These are phyloP conservation scores for Ogataea saltuana DNA, from an alignment of 805 yeast genomes.

Conservation along the genomic window DNA sequence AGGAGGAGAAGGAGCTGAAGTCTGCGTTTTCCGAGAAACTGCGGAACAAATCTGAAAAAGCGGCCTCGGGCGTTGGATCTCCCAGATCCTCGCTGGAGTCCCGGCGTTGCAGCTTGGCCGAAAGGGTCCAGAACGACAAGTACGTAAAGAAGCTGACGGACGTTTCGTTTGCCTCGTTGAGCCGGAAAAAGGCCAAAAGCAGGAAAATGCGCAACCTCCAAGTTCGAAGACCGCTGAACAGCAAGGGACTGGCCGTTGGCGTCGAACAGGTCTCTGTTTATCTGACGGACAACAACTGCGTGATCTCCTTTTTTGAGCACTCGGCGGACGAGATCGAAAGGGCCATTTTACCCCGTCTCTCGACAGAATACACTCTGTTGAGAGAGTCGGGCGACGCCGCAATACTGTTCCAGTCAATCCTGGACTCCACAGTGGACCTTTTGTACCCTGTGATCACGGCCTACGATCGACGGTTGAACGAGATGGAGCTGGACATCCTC, in stretches of 20 bases:
- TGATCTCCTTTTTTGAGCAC: slow-evolving; percentile 58
- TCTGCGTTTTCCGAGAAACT: not conserved
- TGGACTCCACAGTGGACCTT: slow-evolving; percentile 57
- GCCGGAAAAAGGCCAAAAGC: slow-evolving; percentile 11
- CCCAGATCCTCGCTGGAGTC: slow-evolving; percentile 7
- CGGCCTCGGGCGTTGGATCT: too few species aligned
- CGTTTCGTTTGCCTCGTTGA: slow-evolving; percentile 24
- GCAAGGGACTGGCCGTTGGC: slow-evolving; percentile 46
- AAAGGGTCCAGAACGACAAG: slow-evolving; percentile 25
- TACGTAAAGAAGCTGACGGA: slow-evolving; percentile 40
- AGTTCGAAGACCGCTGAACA: slow-evolving; percentile 45
- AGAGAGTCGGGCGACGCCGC: slow-evolving; percentile 54
- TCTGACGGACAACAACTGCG: slow-evolving; percentile 44
- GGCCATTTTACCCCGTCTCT: slow-evolving; percentile 51
- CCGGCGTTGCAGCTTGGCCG: slow-evolving; percentile 17
- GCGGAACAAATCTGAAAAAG: not conserved
- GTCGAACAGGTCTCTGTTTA: slow-evolving; percentile 58
- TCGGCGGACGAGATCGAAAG: slow-evolving; percentile 53
- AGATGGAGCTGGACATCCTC: slow-evolving; percentile 52
- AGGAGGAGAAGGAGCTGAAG: slow-evolving; percentile 10
- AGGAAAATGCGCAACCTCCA: slow-evolving; percentile 37
- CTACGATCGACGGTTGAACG: slow-evolving; percentile 48
- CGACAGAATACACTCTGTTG: slow-evolving; percentile 46
- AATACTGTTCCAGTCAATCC: slow-evolving; percentile 51
- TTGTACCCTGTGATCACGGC: slow-evolving; percentile 54